Base-by-base conservation (phyloP, 2,329 filamentous ascomycete genomes). In the Apiospora marii region DNA sequence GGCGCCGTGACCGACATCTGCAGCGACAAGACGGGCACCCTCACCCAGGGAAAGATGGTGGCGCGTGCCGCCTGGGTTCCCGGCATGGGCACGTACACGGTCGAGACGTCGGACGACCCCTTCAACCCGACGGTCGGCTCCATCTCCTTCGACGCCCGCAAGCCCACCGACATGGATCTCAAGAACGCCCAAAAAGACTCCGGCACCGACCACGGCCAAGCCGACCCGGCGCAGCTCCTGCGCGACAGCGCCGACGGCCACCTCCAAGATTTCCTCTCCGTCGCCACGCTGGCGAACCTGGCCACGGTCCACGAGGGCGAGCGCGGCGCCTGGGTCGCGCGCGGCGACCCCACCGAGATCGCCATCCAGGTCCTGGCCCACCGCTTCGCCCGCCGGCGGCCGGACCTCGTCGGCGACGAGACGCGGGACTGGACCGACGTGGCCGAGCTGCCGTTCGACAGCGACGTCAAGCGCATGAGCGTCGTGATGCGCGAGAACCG, bases 391-490 rank as follows among this genome's bases (percentile, higher is more conserved):
- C 89, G 87, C 85, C 90, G 90, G 74, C 85, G 89, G 51, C 83
- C 86, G 24, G 82, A 83, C 22, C 86, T 89, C 76, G 85, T 85
- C 43, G 88, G 87, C 7, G 82, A 87, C 0, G 81, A 82, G 6
- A 34, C 53, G 1, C 41, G 41, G 19, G 81, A 84, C 53, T 91
- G 87, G 88, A 83, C 83, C 58, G 85, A 91, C 75, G 82, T 92
- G 64, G 88, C 89, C 1, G 92, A 94, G 78, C 91, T 92, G 70
- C 91, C 91, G 0, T 94, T 94, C 78, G 92, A 93, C 77, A 93
- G 91, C 0, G 90, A 91, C 74, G 88, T 93, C 75, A 94, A 94
- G 84, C 90, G 91, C 74, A 94, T 94, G 92, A 92, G 91, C 0
- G 91, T 93, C 58, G 87, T 93, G 71, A 92, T 91, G 81, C 81